These are phyloP conservation scores for Russula earlei DNA, from an alignment of 768 basidiomycete species.

Conservation along the genomic window DNA sequence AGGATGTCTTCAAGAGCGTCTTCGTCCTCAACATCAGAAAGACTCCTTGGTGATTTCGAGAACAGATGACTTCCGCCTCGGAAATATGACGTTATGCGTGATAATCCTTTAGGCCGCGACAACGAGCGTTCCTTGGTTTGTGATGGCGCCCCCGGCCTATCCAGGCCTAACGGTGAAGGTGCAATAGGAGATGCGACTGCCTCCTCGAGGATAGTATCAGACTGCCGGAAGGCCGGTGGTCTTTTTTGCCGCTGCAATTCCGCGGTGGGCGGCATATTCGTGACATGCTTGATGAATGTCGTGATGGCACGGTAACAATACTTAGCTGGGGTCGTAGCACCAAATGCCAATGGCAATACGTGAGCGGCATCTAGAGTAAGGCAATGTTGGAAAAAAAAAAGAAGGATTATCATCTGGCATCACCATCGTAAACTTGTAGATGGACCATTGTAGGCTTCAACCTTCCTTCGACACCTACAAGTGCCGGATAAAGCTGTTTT, in stretches of 20 bases:
- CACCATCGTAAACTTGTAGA: slow-evolving; percentile 87
- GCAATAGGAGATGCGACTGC: neutral
- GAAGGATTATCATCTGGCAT: slow-evolving; percentile 1
- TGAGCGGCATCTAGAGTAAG: slow-evolving; percentile 50
- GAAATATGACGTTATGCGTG: neutral
- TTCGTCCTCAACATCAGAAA: slow-evolving; percentile 3
- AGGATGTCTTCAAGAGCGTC: slow-evolving; percentile 10
- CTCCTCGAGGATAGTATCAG: neutral
- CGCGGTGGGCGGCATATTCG: slow-evolving; percentile 33
- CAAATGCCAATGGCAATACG: slow-evolving; percentile 60
- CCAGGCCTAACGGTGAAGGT: neutral
- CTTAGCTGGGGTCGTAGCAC: slow-evolving; percentile 68
- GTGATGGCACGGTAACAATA: slow-evolving; percentile 75
- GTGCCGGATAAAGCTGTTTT: slow-evolving; percentile 45
- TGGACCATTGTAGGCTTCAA: slow-evolving; percentile 69
- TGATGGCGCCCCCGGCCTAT: neutral
- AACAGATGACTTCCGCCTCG: neutral
- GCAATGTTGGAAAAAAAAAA: neutral
- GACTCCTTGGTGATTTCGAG: neutral
- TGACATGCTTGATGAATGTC: slow-evolving; percentile 60
- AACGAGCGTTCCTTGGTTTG: neutral
- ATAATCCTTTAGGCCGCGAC: neutral
- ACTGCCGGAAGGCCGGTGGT: neutral
- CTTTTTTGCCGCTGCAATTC: neutral
- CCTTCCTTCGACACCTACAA: slow-evolving; percentile 46